phyloP scores from a whole-genome alignment of 2,329 filamentous ascomycete genomes.

The Paramyrothecium roridum region DNA sequence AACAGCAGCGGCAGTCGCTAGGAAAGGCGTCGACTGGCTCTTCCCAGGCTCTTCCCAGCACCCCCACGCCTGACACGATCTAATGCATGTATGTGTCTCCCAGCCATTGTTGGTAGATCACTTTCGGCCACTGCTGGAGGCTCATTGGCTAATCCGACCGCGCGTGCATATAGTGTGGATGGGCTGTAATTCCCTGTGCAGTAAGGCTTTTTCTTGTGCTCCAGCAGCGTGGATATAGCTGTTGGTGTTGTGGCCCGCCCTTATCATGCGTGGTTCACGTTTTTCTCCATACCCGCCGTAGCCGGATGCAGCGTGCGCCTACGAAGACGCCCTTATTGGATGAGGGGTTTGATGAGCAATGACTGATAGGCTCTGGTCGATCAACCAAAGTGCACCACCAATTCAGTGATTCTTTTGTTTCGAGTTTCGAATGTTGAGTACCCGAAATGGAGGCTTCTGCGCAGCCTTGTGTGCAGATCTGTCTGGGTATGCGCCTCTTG shows the following conservation, averaged over 20 bases:
- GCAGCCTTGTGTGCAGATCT: no score
- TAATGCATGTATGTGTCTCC: neutral
- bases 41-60: neutral
- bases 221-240: neutral
- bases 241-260: neutral
- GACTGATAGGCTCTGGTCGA: neutral
- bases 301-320: neutral
- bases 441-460: no score
- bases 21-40: no score
- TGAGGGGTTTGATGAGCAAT: neutral
- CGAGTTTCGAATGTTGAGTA: no score
- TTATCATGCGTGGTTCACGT: neutral
- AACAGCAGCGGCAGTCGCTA: no score
- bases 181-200: neutral
- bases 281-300: neutral
- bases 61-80: neutral
- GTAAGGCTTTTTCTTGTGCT: neutral
- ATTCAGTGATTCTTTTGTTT: no score
- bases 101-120: neutral
- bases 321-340: neutral
- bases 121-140: neutral
- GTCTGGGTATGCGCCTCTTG: no score
- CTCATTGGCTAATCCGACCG: neutral
- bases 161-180: neutral
- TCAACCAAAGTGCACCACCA: no score